Conservation (phyloP, 345 rosid genomes). For the Cochlearia excelsa region DNA sequence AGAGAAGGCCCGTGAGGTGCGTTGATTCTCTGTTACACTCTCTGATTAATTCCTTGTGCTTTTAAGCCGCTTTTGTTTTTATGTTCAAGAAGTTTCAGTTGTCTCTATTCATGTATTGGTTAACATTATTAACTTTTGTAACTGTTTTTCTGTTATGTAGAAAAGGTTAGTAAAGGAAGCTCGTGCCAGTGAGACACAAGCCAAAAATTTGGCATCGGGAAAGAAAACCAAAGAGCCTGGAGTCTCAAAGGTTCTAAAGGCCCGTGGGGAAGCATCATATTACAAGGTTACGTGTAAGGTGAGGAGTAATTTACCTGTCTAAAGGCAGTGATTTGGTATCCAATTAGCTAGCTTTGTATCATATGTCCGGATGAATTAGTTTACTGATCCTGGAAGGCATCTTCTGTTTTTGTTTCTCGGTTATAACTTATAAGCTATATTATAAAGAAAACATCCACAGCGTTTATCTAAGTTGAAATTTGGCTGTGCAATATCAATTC, state of each 20-base stretch:
- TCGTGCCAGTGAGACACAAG: constrained; percentile 73
- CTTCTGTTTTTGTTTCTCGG: no score
- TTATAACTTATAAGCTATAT: no score
- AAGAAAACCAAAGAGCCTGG: constrained; percentile 76
- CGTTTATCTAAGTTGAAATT: not conserved
- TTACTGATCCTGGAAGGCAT: not conserved
- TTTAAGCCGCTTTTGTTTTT: constrained; percentile 7
- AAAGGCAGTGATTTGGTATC: not conserved
- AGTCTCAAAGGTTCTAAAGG: constrained; percentile 59
- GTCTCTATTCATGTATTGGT: not conserved
- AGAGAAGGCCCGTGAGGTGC: constrained; percentile 86
- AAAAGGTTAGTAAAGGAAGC: constrained; percentile 90
- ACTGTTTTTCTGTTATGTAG: constrained; percentile 42
- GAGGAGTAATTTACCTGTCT: constrained; percentile 13
- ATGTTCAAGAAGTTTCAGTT: constrained; percentile 10
- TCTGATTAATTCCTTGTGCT: not conserved
- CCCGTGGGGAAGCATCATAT: constrained; percentile 91
- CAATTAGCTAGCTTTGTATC: not conserved
- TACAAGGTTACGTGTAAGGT: constrained; percentile 97
- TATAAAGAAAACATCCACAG: no score
- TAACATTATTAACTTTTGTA: not conserved
- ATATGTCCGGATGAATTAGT: not conserved
- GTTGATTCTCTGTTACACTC: constrained; percentile 17
- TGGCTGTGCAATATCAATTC: constrained; percentile 1
- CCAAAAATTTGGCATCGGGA: constrained; percentile 70